Evolutionary conservation across 164 flowering plant genomes (phyloP), one percentile per base, ranked within the genome.

Genomic region (Vitis amurensis): DNA sequence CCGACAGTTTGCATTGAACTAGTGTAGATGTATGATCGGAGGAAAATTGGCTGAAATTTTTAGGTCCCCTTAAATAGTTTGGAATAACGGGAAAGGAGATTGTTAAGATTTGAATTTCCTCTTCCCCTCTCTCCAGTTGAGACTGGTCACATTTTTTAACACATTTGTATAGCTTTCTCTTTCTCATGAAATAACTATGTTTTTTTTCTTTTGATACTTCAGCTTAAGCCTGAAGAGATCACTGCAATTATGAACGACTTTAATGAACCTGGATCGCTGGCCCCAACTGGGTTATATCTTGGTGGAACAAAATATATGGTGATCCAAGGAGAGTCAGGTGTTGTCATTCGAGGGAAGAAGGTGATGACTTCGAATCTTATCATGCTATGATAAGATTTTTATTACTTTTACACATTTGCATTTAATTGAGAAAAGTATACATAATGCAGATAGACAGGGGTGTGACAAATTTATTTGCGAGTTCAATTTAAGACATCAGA

Each of bases 211-310:
- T 53, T 3, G n/a, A 50, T 67, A 23, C 55, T 59, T 47, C 17
- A 80, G 86, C 60, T 80, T 49, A 83, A 80, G 70, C 82, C 84
- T 51, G 83, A 78, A 59, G 86, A 83, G 61, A 71, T 83, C 6
- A 51, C 60, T 55, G 81, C 50, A 47, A 73, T 82, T 51, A 49
- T 63, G 66, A 49, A 49, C 0, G 66, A 63, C n/a, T 63, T 63
- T 17, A 19, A 37, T 11, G 52, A 63, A 47, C 66, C 66, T 63
- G 66, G 66, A 8, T n/a, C 23, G 4, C 66, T 63, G 14, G 66
- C 66, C 1, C 66, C 66, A 8, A 63, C 66, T 63, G 66, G 66
- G 10, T 44, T 63, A 51, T 31, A 63, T 17, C 16, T 63, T 44
- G 66, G 66, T 37, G 44, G 44, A 37, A 37, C 44, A 37, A 37